These are phyloP conservation scores for Phalaenopsis aphrodite DNA, from an alignment of 106 monocot genomes.

Conservation along the genomic window DNA sequence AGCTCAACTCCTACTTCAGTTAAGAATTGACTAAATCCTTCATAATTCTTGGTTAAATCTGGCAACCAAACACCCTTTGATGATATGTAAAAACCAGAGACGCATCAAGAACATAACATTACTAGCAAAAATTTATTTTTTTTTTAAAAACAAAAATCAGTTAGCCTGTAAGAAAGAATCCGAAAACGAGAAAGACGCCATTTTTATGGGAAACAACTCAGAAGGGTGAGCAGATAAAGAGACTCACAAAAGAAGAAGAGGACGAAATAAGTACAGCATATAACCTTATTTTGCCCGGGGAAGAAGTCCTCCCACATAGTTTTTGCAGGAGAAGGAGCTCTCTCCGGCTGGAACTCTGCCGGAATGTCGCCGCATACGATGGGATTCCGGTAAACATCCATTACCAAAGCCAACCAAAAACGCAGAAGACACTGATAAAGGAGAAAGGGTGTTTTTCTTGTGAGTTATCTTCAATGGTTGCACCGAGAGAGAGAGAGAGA, in stretches of 20 bases:
- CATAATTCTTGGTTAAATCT: no score
- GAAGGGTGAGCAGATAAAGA: no score
- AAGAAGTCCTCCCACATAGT: neutral
- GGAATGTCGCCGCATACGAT: neutral
- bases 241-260: neutral
- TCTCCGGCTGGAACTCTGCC: neutral
- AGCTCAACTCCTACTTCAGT: no score
- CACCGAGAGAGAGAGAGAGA: neutral
- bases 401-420: neutral
- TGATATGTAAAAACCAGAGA: no score
- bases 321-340: neutral
- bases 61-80: no score
- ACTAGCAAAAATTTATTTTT: neutral
- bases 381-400: constrained; percentile 15
- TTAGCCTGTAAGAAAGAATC: neutral
- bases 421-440: constrained; percentile 2
- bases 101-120: no score
- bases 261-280: neutral
- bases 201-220: no score
- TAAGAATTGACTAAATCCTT: no score
- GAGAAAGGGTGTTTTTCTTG: neutral
- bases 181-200: no score
- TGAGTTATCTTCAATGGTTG: neutral
- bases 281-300: neutral
- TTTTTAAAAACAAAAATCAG: neutral